A percentile compares a stretch with the other conserved stretches of the same genome.
Conservation (phyloP, 805 yeast species). For the Wickerhamiella kazuoi region DNA sequence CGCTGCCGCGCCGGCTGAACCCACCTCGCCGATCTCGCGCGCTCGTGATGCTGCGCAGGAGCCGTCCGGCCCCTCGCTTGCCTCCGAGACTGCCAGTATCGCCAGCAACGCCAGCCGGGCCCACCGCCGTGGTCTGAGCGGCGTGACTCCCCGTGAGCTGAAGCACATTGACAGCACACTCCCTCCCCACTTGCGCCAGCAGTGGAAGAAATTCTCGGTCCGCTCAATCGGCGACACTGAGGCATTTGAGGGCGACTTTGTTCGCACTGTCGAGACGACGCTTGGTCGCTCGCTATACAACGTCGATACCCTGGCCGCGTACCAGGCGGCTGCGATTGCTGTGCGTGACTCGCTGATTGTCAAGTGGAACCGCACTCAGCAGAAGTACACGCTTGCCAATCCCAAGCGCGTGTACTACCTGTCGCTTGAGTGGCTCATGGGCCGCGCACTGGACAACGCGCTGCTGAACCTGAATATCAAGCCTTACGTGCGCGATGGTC, state of each 20-base stretch:
- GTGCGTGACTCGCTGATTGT: conserved; percentile 63
- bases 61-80: neutral
- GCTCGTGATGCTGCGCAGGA: neutral
- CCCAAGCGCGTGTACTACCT: conserved; percentile 75
- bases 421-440: conserved; percentile 82
- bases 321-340: conserved; percentile 69
- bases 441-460: conserved; percentile 89
- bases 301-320: conserved; percentile 83
- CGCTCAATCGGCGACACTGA: conserved; percentile 32
- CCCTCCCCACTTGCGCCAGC: conserved; percentile 57
- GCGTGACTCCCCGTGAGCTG: conserved; percentile 81
- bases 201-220: conserved; percentile 59
- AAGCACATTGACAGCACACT: conserved; percentile 64
- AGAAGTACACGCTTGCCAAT: conserved; percentile 64
- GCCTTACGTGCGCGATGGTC: conserved; percentile 36
- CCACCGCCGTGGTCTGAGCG: conserved; percentile 54
- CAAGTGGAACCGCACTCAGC: conserved; percentile 90
- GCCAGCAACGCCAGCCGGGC: neutral
- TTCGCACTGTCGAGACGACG: conserved; percentile 76
- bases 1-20: neutral
- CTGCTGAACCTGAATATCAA: conserved; percentile 62
- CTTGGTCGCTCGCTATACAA: conserved; percentile 84
- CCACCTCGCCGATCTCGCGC: neutral
- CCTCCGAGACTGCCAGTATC: neutral
- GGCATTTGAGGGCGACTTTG: conserved; percentile 49